Base-by-base conservation (phyloP, 805 yeast species). In the Myxozyma geophila region DNA sequence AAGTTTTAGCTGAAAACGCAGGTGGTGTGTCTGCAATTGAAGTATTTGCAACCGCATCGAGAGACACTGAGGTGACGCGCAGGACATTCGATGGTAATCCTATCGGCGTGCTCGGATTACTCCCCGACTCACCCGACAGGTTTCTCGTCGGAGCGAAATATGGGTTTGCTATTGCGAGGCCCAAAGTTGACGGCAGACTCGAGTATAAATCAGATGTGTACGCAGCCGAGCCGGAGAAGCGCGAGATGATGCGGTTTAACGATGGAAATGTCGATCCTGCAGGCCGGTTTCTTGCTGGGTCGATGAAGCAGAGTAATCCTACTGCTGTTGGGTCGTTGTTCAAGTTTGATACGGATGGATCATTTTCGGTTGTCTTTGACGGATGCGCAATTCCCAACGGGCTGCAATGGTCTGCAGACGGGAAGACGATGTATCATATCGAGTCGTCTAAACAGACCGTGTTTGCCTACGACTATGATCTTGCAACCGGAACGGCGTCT, bases 181-280 rank as follows among this genome's bases (percentile, higher is more conserved):
- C 64, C 7, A 52, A 48, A 9, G 33, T 41, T 19, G 13, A 55
- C 10, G 51, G 48, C 10, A 36, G 37, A 7, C 49, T 60, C 44
- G 59, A 67, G 33, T 60, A 60, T 46, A 51, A 47, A 39, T 51
- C 23, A 19, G 50, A 54, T 15, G 73, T 67, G 8, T 58, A 60
- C 48, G 69, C 65, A 13, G 59, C 47, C 9, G 66, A 76, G n/a
- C 74, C 73, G 1, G 69, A 75, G 19, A 67, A 75, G 63, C 73
- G 72, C 39, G 74, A 75, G 56, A 61, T 78, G 75, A 51, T 74
- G 73, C 79, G 92, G 71, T 87, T 95, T 48, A 92, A 92, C 71
- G 98, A 92, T 73, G 97, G 97, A 0, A 82, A 84, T 52, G 83
- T 91, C 47, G 92, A 90, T 64, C 87, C 89, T 2, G 78, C 83